These are phyloP conservation scores for Diplosphaera chodatii DNA, from an alignment of 139 green algal genomes.

Conservation along the genomic window DNA sequence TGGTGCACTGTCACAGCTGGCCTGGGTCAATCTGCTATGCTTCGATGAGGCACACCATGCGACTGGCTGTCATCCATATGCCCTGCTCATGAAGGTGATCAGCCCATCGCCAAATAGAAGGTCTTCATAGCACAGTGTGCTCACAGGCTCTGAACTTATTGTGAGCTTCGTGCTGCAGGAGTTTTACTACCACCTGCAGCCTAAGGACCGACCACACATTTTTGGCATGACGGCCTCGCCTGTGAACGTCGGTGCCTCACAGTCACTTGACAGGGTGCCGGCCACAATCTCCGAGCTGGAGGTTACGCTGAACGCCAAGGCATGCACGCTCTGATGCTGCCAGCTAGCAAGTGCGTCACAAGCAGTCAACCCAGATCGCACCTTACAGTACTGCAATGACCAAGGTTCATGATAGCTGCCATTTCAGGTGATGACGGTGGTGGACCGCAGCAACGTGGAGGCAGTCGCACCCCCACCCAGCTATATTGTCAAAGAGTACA, in stretches of 20 bases:
- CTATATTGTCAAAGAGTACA: slow-evolving; percentile 13
- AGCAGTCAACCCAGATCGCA: no score
- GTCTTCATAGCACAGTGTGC: no score
- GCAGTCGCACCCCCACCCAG: slow-evolving; percentile 9
- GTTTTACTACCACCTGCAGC: slow-evolving; percentile 26
- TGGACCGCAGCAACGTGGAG: slow-evolving; percentile 20
- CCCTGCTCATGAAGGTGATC: slow-evolving; percentile 43
- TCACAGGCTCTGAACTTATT: no score
- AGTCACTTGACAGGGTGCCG: slow-evolving; percentile 5
- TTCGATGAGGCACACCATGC: slow-evolving; percentile 61
- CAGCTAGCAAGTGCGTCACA: no score
- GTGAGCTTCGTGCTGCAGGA: slow-evolving; percentile 9
- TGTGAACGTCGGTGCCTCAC: slow-evolving; percentile 12
- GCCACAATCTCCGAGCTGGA: slow-evolving; percentile 28
- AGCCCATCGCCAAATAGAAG: no score
- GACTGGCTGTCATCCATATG: slow-evolving; percentile 45
- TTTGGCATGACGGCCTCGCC: slow-evolving; percentile 53
- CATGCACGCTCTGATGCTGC: no score
- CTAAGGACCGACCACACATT: slow-evolving; percentile 26
- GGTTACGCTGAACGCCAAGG: slow-evolving; percentile 35
- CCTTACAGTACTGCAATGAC: no score
- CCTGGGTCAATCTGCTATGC: slow-evolving; percentile 37
- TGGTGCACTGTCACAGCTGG: slow-evolving; percentile 34
- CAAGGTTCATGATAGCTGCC: no score
- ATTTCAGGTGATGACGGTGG: slow-evolving; percentile 33